phyloP scores from a whole-genome alignment of 805 yeast genomes.

The Candida taoyuanica region DNA sequence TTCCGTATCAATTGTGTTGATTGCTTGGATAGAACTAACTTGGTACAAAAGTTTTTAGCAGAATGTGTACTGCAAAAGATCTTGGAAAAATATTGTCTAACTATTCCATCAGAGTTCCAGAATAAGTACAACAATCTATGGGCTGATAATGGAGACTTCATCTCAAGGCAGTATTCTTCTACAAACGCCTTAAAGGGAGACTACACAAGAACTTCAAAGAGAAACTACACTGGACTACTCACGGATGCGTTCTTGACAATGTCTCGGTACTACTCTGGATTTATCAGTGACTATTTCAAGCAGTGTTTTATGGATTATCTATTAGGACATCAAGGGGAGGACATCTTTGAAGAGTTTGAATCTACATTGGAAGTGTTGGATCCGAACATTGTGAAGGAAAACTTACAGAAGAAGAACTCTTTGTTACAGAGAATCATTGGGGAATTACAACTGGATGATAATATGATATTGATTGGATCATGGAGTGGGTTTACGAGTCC shows the following conservation, averaged over 20 bases:
- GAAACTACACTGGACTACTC: conserved; percentile 38
- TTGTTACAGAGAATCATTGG: conserved; percentile 18
- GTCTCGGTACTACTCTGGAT: conserved; percentile 40
- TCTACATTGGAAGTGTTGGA: conserved; percentile 29
- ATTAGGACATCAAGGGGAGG: conserved; percentile 32
- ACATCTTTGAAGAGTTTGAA: conserved; percentile 39
- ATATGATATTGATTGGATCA: conserved; percentile 23
- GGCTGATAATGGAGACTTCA: conserved; percentile 70
- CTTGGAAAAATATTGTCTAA: conserved; percentile 21
- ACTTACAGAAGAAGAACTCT: conserved; percentile 27
- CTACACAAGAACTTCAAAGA: conserved; percentile 38
- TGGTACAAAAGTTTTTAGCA: conserved; percentile 40
- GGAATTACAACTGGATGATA: conserved; percentile 18
- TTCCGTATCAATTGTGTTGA: conserved; percentile 59
- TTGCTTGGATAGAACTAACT: conserved; percentile 60
- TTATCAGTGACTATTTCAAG: conserved; percentile 39
- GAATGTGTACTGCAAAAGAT: conserved; percentile 21
- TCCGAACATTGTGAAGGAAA: conserved; percentile 21
- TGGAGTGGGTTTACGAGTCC: conserved; percentile 26
- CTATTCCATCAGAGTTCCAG: conserved; percentile 16
- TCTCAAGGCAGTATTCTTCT: conserved; percentile 57
- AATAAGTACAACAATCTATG: conserved; percentile 36
- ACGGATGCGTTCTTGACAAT: conserved; percentile 40
- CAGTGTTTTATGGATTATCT: conserved; percentile 41
- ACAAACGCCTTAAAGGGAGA: conserved; percentile 52